A percentile compares a stretch with the other conserved stretches of the same genome.
These are phyloP conservation scores for Camellia japonica DNA, from an alignment of 148 eudicot genomes.

Conservation along the genomic window DNA sequence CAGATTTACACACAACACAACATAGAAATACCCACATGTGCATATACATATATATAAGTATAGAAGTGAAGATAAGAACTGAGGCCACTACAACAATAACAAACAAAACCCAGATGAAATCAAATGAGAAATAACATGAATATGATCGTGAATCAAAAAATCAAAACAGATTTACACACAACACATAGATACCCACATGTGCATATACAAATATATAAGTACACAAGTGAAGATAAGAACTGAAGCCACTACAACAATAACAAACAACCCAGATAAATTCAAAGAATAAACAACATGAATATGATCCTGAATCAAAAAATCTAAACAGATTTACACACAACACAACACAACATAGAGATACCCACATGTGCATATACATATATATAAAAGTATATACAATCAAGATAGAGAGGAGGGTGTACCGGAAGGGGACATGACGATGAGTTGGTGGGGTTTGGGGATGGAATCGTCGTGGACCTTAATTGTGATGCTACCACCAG, in stretches of 20 bases:
- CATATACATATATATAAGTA: background rate
- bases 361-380: background rate
- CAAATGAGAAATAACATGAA: background rate
- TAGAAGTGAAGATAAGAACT: background rate
- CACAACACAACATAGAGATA: too few species aligned
- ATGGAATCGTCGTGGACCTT: slow-evolving; percentile 85
- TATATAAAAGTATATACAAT: background rate
- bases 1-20: too few species aligned
- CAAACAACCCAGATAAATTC: slow-evolving; percentile 4
- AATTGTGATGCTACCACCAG: slow-evolving; percentile 94
- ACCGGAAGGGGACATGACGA: slow-evolving; percentile 98
- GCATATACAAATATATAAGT: background rate
- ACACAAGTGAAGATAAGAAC: background rate
- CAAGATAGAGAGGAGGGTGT: background rate
- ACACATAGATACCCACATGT: background rate
- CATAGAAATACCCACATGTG: too few species aligned
- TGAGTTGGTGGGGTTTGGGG: slow-evolving; percentile 75
- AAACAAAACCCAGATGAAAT: slow-evolving; percentile 5
- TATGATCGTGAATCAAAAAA: background rate
- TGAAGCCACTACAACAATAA: background rate
- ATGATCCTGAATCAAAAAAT: background rate
- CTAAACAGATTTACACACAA: too few species aligned
- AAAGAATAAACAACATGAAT: background rate
- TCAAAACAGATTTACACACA: too few species aligned
- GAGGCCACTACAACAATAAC: background rate